Evolutionary conservation across 371 early-diverging fungal species (phyloP).

Genomic region (Zancudomyces culisetae): DNA sequence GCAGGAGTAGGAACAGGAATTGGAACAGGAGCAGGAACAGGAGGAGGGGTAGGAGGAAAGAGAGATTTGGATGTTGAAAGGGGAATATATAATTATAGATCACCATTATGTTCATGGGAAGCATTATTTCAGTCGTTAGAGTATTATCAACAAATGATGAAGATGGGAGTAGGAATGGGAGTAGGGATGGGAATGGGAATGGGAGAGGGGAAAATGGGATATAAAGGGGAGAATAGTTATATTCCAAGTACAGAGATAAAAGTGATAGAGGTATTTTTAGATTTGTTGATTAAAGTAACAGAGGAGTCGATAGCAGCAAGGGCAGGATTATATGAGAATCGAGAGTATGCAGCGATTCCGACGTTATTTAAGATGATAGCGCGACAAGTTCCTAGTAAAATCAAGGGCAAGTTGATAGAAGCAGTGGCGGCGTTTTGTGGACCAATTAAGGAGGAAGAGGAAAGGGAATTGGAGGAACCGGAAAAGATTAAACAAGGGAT

Average conservation of each 20-base stretch:
- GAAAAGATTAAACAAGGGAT: background rate
- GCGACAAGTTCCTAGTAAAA: conserved; percentile 37
- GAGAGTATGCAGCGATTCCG: conserved; percentile 33
- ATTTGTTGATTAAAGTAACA: conserved; percentile 39
- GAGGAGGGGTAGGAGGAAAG: too few relatives aligned
- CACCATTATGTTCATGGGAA: conserved; percentile 37
- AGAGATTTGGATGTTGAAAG: conserved; percentile 9
- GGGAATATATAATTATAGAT: conserved; percentile 12
- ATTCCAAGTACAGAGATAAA: conserved; percentile 39
- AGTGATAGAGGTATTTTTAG: conserved; percentile 40
- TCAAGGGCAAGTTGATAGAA: conserved; percentile 56
- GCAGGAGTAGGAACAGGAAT: too few relatives aligned
- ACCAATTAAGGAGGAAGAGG: conserved; percentile 15
- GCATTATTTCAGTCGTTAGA: conserved; percentile 34
- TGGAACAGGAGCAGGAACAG: too few relatives aligned
- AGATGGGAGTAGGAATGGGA: background rate
- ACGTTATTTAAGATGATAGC: conserved; percentile 51
- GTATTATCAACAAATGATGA: conserved; percentile 26
- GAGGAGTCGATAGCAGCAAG: conserved; percentile 38
- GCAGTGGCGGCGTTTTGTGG: conserved; percentile 50
- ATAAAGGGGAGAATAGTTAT: conserved; percentile 12
- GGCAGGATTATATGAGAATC: conserved; percentile 33
- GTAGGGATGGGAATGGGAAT: background rate
- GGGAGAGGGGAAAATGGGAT: conserved; percentile 1
- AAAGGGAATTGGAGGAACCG: background rate